Evolutionary conservation across 2,329 filamentous ascomycete genomes (phyloP).

Genomic region (Albophoma yamanashiensis): DNA sequence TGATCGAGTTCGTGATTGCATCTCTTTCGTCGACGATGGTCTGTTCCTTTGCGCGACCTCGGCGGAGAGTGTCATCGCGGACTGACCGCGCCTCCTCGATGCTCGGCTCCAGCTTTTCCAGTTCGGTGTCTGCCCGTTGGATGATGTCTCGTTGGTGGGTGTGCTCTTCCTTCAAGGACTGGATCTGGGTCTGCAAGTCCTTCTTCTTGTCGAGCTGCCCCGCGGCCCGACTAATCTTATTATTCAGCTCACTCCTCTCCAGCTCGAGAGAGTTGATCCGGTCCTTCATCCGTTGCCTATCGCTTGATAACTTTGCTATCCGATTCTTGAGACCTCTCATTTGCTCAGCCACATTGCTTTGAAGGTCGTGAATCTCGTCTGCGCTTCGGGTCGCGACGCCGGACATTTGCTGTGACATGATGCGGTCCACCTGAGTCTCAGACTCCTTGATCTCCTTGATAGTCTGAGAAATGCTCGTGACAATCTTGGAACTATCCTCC

Average conservation of each 20-base stretch:
- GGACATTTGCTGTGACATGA: constrained; percentile 66
- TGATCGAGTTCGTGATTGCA: constrained; percentile 60
- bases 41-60: constrained; percentile 62
- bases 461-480: constrained; percentile 64
- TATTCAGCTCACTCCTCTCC: constrained; percentile 63
- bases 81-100: constrained; percentile 65
- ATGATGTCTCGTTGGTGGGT: constrained; percentile 59
- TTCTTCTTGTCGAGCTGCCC: constrained; percentile 76
- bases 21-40: constrained; percentile 61
- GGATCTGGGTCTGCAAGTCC: constrained; percentile 58
- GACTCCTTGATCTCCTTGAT: constrained; percentile 61
- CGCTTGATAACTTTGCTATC: constrained; percentile 54
- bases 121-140: constrained; percentile 57
- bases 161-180: constrained; percentile 60
- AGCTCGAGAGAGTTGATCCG: constrained; percentile 63
- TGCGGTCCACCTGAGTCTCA: constrained; percentile 61
- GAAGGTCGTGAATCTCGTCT: constrained; percentile 74
- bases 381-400: constrained; percentile 56
- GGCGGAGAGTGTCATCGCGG: constrained; percentile 65
- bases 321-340: constrained; percentile 51
- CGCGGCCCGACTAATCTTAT: constrained; percentile 58
- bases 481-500: constrained; percentile 65
- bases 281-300: constrained; percentile 61
- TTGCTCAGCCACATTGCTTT: constrained; percentile 56
- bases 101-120: constrained; percentile 64